phyloP scores from a whole-genome alignment of 805 yeast species.

The Myxozyma nipponensis region DNA sequence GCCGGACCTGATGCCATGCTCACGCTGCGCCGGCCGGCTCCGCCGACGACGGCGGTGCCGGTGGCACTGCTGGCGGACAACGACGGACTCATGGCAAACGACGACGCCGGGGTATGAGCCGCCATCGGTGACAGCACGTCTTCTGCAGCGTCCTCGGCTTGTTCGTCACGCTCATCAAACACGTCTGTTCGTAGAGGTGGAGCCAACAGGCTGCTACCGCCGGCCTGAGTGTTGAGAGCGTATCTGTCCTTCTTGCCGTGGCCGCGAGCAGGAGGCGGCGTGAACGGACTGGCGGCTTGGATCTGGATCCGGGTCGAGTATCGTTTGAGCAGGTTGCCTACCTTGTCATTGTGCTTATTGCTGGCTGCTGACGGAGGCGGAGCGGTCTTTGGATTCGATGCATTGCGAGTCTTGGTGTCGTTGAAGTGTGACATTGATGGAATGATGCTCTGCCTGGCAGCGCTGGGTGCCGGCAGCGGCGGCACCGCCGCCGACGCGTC shows the following conservation, averaged over 20 bases:
- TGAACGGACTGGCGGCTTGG: too few relatives aligned
- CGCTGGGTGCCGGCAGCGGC: background rate
- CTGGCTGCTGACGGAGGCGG: too few relatives aligned
- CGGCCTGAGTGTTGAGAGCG: background rate
- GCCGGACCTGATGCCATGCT: background rate
- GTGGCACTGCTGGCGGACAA: background rate
- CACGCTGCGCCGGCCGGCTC: background rate
- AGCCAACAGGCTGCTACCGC: background rate
- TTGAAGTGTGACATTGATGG: constrained; percentile 26
- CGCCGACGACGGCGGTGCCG: constrained; percentile 1
- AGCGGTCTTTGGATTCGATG: background rate
- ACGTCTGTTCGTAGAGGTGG: background rate
- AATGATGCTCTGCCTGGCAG: constrained; percentile 21
- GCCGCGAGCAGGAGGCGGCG: background rate
- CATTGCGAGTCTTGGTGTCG: background rate
- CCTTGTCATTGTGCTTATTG: too few relatives aligned
- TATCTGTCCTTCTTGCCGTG: constrained; percentile 9
- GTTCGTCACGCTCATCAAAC: background rate
- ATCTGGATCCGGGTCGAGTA: constrained; percentile 16
- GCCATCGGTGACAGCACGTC: background rate
- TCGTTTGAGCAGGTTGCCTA: constrained; percentile 24
- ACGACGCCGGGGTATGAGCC: background rate
- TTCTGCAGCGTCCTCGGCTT: background rate
- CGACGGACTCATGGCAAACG: background rate
- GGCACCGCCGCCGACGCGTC: background rate